Percentiles rank a stretch among this genome's conserved stretches.
These are phyloP conservation scores for Cytospora piceae DNA, from an alignment of 2,329 filamentous ascomycete species.

Conservation along the genomic window DNA sequence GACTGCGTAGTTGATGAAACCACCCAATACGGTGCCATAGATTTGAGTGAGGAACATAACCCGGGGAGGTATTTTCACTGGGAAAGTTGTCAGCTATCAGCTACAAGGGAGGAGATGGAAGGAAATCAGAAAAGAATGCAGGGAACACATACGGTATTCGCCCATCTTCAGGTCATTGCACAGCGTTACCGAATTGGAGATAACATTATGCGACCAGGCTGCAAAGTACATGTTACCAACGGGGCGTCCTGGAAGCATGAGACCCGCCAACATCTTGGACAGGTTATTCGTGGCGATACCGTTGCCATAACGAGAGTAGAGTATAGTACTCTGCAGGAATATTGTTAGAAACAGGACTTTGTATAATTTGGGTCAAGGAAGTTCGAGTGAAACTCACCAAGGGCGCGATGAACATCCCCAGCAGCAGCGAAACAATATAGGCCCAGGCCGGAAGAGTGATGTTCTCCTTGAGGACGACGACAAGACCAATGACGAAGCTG, in stretches of 20 bases:
- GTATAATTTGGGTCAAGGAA: accelerated
- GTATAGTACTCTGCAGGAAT: conserved; percentile 48
- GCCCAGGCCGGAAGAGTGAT: conserved; percentile 53
- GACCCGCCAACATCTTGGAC: conserved; percentile 60
- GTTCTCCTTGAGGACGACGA: conserved; percentile 50
- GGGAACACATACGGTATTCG: conserved; percentile 52
- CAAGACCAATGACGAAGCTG: conserved; percentile 51
- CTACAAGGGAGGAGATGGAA: too few species aligned
- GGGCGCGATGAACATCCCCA: conserved; percentile 54
- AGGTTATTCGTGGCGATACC: conserved; percentile 63
- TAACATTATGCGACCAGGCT: conserved; percentile 62
- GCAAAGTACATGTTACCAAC: conserved; percentile 63
- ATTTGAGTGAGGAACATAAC: conserved; percentile 61
- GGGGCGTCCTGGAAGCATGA: conserved; percentile 54
- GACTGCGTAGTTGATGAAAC: conserved; percentile 57
- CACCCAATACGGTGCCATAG: conserved; percentile 58
- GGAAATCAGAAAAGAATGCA: accelerated
- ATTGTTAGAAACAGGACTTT: conserved; percentile 21
- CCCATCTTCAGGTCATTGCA: conserved; percentile 61
- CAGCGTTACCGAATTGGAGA: conserved; percentile 53
- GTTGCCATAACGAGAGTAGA: conserved; percentile 58
- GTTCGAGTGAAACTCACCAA: conserved; percentile 43
- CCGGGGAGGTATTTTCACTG: conserved; percentile 58
- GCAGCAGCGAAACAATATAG: conserved; percentile 49
- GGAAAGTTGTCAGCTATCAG: conserved; percentile 32